Conservation (phyloP, 2,329 filamentous ascomycete species). For the Myriosclerotinia curreyana region DNA sequence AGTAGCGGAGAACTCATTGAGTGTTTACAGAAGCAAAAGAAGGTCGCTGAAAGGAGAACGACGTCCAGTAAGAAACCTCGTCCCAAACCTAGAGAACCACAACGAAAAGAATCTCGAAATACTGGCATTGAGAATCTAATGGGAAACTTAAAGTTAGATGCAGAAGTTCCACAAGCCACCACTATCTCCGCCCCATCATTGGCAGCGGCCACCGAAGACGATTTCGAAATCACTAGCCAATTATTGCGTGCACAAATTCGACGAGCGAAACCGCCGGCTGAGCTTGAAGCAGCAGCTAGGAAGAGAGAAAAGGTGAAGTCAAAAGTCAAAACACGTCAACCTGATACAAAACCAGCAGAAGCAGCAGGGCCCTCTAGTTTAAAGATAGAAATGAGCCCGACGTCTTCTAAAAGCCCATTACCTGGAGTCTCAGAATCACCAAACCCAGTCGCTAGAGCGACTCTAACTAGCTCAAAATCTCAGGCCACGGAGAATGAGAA, state of each 20-base stretch:
- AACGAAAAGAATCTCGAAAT: slow-evolving; percentile 21
- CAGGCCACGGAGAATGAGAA: neutral
- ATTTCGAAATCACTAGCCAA: slow-evolving; percentile 21
- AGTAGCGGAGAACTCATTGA: slow-evolving; percentile 34
- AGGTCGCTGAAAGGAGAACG: slow-evolving; percentile 24
- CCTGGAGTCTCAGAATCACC: neutral
- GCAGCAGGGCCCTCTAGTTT: neutral
- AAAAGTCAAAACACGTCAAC: slow-evolving; percentile 36
- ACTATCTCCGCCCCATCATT: slow-evolving; percentile 3
- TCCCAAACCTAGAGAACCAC: slow-evolving; percentile 24
- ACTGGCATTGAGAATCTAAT: slow-evolving; percentile 33
- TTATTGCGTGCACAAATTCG: slow-evolving; percentile 25
- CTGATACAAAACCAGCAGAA: slow-evolving; percentile 29
- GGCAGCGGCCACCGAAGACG: slow-evolving; percentile 23
- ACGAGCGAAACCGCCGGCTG: slow-evolving; percentile 20
- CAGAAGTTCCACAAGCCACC: slow-evolving; percentile 16
- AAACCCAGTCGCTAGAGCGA: neutral
- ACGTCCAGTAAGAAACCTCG: slow-evolving; percentile 26
- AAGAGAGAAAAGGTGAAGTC: slow-evolving; percentile 36
- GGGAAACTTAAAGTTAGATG: slow-evolving; percentile 34
- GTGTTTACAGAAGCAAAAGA: slow-evolving; percentile 30
- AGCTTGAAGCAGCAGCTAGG: slow-evolving; percentile 22
- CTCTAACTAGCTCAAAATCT: neutral
- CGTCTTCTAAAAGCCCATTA: neutral
- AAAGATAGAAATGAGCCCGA: neutral